These are phyloP conservation scores for Calocera cornea DNA, from an alignment of 768 basidiomycete species.

Conservation along the genomic window DNA sequence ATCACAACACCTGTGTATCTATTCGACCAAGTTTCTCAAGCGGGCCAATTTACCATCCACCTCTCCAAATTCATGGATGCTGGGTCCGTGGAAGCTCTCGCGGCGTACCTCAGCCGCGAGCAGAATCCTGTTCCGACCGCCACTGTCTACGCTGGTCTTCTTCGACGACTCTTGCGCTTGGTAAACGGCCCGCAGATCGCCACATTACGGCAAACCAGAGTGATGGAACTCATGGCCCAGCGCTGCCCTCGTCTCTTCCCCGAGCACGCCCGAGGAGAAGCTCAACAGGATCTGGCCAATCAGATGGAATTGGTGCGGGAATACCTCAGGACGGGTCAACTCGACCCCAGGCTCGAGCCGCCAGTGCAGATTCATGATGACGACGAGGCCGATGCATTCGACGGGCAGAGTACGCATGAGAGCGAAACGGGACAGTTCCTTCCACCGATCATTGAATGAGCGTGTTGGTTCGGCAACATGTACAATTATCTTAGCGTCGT, in stretches of 20 bases:
- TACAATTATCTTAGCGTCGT: too few relatives aligned
- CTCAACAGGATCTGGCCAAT: background rate
- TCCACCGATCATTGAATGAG: too few relatives aligned
- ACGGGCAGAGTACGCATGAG: background rate
- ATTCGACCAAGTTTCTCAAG: background rate
- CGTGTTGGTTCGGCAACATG: too few relatives aligned
- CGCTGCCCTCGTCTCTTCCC: background rate
- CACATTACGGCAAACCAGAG: background rate
- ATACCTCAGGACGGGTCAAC: background rate
- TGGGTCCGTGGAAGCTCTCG: background rate
- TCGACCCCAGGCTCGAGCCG: background rate
- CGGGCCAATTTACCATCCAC: background rate
- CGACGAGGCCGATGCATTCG: background rate
- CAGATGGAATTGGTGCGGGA: background rate
- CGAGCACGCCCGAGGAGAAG: background rate
- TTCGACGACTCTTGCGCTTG: background rate
- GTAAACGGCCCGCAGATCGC: background rate
- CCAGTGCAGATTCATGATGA: background rate
- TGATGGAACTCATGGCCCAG: background rate
- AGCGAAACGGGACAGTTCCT: background rate
- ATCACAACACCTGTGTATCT: background rate
- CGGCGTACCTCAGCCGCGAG: background rate
- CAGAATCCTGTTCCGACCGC: background rate
- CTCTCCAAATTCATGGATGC: background rate
- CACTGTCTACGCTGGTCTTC: background rate